Base-by-base conservation (phyloP, 1,284 basidiomycete species). In the Pisolithus thermaeus region DNA sequence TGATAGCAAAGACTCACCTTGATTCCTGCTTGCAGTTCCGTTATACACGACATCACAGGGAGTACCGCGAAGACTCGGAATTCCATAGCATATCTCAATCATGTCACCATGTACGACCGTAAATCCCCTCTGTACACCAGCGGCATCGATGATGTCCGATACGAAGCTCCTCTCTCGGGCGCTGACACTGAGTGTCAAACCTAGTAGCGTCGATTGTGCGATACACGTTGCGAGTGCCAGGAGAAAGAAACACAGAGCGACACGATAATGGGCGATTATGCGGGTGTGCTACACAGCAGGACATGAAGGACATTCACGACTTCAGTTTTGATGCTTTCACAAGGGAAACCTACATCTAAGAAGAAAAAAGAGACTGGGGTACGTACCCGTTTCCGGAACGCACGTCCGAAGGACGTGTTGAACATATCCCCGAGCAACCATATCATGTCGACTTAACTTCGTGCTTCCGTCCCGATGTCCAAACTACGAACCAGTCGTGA, bases 221-320 rank as follows among this genome's bases (percentile, higher is more conserved):
- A 71, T 50, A 49, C 70, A 74, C 47, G 64, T 67, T 22, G 68
- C 48, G 38, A 78, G 56, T 22, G 73, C 70, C 41, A 58, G 42
- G 44, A 77, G 59, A 50, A 72, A 62, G 58, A 76, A 77, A 54
- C 74, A 74, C 22, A 71, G 53, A 8, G 75, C 77, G 56, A 68
- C 71, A 18, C 68, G 71, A 22, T 20, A 20, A 20, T 71, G 74
- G 28, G 75, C 58, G 6, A 72, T 76, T 45, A 76, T 67, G 53
- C 72, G 66, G 25, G 67, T 60, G 55, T 69, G 73, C 76, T 78
- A 16, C 14, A n/a, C 35, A 22, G 16, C 8, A 12, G n/a, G 38
- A 3, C 8, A 39, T 16, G 12, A 8, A 5, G 35, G 50, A 25
- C 27, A 44, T 49, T 47, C 35, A 32, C 16, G 11, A 16, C 16